Base-by-base conservation (phyloP, 2,329 filamentous ascomycete species). In the Phialophora verrucosa region DNA sequence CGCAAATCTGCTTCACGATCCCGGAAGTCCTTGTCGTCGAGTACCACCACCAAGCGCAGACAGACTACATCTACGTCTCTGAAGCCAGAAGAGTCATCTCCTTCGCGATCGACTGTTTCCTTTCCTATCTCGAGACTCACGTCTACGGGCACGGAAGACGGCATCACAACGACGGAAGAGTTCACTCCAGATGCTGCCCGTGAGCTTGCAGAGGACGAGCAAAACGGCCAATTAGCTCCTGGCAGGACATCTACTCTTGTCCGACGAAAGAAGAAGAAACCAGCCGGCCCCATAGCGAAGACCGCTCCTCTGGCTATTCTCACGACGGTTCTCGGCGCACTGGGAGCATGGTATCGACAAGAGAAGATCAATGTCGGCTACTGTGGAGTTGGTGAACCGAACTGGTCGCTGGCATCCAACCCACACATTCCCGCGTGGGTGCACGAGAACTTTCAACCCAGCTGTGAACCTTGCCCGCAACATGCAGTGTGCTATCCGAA, bases 291-390 rank as follows among this genome's bases (percentile, higher is more conserved):
- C 8, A 83, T 83, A 27, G 79, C 88, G 35, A 85, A 86, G 65
- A 87, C 87, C 0, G 89, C 92, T 17, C 83, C 94, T 2, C 87
- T 88, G 76, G 86, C 93, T 5, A 82, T 97, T 1, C 76, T 94
- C 2, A 76, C 91, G 23, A 88, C 90, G 0, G 79, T 95, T 10
- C 77, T 95, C 6, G 85, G 85, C 35, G 88, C 90, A 0, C 92
- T 96, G 70, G 90, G 85, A 32, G 87, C 87, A 8, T 95, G 93
- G 86, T 99, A 93, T 82, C 85, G 94, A 57, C 92, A 97, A 76
- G 95, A 99, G 79, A 98, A 98, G 83, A 83, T 97, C n/a, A 90
- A 92, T 17, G 92, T 98, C 23, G 95, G 96, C 38, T 99, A 96
- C 76, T 99, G 95, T 76, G 93, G 93, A 12, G 86, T 96, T 61